phyloP scores from a whole-genome alignment of 2,329 filamentous ascomycete species.

The Pseudogymnoascus sp. region DNA sequence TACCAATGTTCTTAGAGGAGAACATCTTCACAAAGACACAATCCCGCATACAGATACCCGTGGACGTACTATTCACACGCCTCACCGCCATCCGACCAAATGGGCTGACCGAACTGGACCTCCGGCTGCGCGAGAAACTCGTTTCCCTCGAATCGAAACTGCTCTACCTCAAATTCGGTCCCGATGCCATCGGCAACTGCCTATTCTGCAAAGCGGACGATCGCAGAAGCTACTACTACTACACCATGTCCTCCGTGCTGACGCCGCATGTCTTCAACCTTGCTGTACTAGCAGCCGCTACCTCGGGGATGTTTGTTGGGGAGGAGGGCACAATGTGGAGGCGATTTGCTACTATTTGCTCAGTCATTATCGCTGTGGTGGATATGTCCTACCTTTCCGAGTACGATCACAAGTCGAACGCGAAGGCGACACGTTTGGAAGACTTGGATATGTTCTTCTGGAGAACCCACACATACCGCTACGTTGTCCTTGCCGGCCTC shows the following conservation, averaged over 20 bases:
- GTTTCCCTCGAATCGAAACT: slow-evolving; percentile 62
- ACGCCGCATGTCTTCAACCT: slow-evolving; percentile 77
- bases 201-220: slow-evolving; percentile 73
- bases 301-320: slow-evolving; percentile 58
- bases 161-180: slow-evolving; percentile 77
- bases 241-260: slow-evolving; percentile 65
- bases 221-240: slow-evolving; percentile 64
- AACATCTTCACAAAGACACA: slow-evolving; percentile 74
- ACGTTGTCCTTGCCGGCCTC: slow-evolving; percentile 52
- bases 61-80: slow-evolving; percentile 73
- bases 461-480: slow-evolving; percentile 55
- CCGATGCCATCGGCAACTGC: slow-evolving; percentile 62
- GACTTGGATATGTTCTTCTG: slow-evolving; percentile 67
- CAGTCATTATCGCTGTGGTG: slow-evolving; percentile 45
- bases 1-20: slow-evolving; percentile 61
- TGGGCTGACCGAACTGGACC: slow-evolving; percentile 49
- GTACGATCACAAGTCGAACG: slow-evolving; percentile 59
- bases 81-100: slow-evolving; percentile 48
- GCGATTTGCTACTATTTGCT: slow-evolving; percentile 55
- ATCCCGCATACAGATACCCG: slow-evolving; percentile 78
- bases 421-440: slow-evolving; percentile 48
- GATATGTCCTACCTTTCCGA: slow-evolving; percentile 59
- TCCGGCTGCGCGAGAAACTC: slow-evolving; percentile 58
- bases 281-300: slow-evolving; percentile 60
- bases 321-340: slow-evolving; percentile 60